Evolutionary conservation across 2,329 filamentous ascomycete species (phyloP).

Genomic region (Chrysoporthe cubensis): DNA sequence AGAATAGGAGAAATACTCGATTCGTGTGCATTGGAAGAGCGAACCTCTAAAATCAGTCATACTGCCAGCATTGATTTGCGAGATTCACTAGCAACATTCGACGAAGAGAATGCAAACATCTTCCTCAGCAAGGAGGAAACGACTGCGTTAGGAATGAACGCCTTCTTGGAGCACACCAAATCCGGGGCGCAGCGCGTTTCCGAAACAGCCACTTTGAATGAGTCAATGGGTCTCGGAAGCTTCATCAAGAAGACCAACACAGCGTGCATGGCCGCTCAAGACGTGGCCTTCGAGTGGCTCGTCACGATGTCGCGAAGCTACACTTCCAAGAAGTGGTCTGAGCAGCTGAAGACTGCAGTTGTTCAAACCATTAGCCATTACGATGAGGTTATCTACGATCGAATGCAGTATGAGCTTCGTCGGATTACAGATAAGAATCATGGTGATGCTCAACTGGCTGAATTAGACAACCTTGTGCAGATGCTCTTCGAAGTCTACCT

Average conservation of each 20-base stretch:
- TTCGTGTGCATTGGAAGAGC: slow-evolving; percentile 54
- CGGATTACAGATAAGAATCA: slow-evolving; percentile 24
- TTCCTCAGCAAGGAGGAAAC: slow-evolving; percentile 58
- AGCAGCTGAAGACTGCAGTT: slow-evolving; percentile 58
- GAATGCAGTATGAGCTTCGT: slow-evolving; percentile 48
- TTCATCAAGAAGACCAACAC: slow-evolving; percentile 56
- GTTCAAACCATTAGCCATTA: slow-evolving; percentile 59
- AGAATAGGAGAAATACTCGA: slow-evolving; percentile 56
- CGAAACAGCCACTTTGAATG: slow-evolving; percentile 54
- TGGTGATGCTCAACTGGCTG: slow-evolving; percentile 30
- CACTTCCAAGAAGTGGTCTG: slow-evolving; percentile 57
- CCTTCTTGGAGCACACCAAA: slow-evolving; percentile 68
- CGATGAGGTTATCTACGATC: slow-evolving; percentile 56
- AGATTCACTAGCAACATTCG: slow-evolving; percentile 52
- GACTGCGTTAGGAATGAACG: slow-evolving; percentile 57
- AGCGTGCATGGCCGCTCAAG: slow-evolving; percentile 57
- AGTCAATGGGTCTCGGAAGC: slow-evolving; percentile 52
- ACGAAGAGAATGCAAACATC: slow-evolving; percentile 57
- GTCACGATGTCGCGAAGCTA: slow-evolving; percentile 56
- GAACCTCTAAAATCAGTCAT: slow-evolving; percentile 52
- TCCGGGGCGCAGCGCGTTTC: slow-evolving; percentile 54
- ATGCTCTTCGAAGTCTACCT: slow-evolving; percentile 67
- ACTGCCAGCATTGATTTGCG: slow-evolving; percentile 55
- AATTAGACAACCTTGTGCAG: slow-evolving; percentile 52
- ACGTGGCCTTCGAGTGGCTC: slow-evolving; percentile 64